These are phyloP conservation scores for Fusarium sp. DNA, from an alignment of 2,329 filamentous ascomycete species.

Conservation along the genomic window DNA sequence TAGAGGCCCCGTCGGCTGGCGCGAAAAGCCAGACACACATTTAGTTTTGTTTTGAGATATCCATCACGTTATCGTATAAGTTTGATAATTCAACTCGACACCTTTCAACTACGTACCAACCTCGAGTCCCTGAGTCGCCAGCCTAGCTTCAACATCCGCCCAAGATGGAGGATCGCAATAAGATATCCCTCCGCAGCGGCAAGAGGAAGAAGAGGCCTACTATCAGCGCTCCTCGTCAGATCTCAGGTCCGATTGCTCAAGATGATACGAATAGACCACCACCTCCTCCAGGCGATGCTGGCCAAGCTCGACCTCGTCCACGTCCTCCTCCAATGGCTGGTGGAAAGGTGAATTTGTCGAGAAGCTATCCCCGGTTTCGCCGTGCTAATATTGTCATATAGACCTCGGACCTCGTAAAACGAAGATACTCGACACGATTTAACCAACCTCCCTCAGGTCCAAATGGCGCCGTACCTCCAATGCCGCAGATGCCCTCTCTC, in stretches of 20 bases:
- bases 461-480: slow-evolving; percentile 74
- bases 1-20: slow-evolving; percentile 29
- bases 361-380: not conserved
- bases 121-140: not conserved
- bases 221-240: slow-evolving; percentile 72
- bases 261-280: slow-evolving; percentile 53
- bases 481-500: slow-evolving; percentile 74
- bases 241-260: slow-evolving; percentile 69
- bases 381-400: slow-evolving; percentile 47
- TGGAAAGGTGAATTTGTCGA: slow-evolving; percentile 61
- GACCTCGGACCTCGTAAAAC: slow-evolving; percentile 88
- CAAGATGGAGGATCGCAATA: slow-evolving; percentile 68
- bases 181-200: slow-evolving; percentile 71
- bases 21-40: slow-evolving; percentile 26
- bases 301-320: slow-evolving; percentile 53
- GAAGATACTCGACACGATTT: slow-evolving; percentile 93
- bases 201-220: slow-evolving; percentile 71
- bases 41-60: slow-evolving; percentile 9
- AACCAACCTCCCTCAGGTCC: slow-evolving; percentile 79
- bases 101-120: not conserved
- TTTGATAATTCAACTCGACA: not conserved
- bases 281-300: slow-evolving; percentile 40
- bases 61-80: not conserved
- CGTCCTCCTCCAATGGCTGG: slow-evolving; percentile 63
- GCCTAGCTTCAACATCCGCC: slow-evolving; percentile 15